Evolutionary conservation across 495 filamentous ascomycete genomes (phyloP), one percentile per base, ranked within the genome.

Genomic region (Bacidia gigantensis): DNA sequence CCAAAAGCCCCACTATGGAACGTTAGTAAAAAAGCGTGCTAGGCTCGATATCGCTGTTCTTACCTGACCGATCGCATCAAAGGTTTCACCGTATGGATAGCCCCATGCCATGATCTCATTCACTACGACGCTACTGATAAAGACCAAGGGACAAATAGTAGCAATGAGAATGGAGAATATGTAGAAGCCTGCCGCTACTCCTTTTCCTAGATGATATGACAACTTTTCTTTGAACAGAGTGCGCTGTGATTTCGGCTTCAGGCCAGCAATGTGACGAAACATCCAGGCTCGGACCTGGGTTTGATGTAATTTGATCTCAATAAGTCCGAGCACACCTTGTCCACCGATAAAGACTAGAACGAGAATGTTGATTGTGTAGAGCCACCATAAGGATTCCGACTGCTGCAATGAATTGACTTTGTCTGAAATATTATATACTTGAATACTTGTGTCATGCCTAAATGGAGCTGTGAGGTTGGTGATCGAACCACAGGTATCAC

Each of bases 111-210:
- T 32, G 21, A 49, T 17, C 12, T 49, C 46, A 24, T 49, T 49
- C 17, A 49, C 21, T 1, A 49, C 18, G 29, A 48, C 12, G 41
- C 56, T 23, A 46, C 50, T 42, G 53, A 57, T 11, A 51, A 63
- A 53, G 61, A 56, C 0, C 43, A 51, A 9, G 53, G 54, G 35
- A 57, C 60, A 14, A 55, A 53, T 3, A 22, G 39, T 14, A 50
- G 57, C 12, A 12, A 46, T 9, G 57, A 62, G 38, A 7, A 35
- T 5, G 7, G 14, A 14, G 29, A 35, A 14, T 14, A 35, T 35
- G 14, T 35, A 35, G 5, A 35, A 5, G 29, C 5, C 5, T 5
- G 29, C 29, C 29, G 29, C 29, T 14, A 35, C 29, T 14, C 5
- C 7, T 14, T 14, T 35, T 35, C 29, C 29, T 5, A 35, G 7